These are phyloP conservation scores for Pseudozyma tsukubaensis DNA, from an alignment of 1,284 basidiomycete genomes.

Conservation along the genomic window DNA sequence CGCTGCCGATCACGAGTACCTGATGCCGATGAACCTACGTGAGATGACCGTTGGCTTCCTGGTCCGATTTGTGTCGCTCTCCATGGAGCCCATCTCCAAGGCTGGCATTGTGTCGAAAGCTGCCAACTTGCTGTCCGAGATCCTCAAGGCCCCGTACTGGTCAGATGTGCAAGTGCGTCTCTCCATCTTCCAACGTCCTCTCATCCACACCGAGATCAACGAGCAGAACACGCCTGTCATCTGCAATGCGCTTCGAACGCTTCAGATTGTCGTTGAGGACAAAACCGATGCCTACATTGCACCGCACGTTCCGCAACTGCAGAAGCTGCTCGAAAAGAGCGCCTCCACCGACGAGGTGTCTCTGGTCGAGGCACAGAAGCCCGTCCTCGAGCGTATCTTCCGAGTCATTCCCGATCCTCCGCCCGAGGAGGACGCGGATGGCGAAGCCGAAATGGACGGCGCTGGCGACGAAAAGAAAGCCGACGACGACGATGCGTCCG, in stretches of 20 bases:
- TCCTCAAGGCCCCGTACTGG: conserved; percentile 86
- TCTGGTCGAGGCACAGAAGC: conserved; percentile 59
- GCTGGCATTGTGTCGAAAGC: conserved; percentile 80
- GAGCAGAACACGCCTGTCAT: conserved; percentile 77
- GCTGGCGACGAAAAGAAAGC: conserved; percentile 78
- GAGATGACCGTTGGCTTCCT: conserved; percentile 87
- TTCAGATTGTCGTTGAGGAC: conserved; percentile 85
- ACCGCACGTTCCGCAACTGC: conserved; percentile 81
- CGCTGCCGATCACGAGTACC: conserved; percentile 55
- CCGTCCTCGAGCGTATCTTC: conserved; percentile 85
- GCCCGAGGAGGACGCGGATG: conserved; percentile 55
- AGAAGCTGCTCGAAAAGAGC: conserved; percentile 78
- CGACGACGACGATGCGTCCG: conserved; percentile 72
- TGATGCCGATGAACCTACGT: conserved; percentile 61
- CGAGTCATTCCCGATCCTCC: conserved; percentile 77
- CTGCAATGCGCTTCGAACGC: conserved; percentile 85
- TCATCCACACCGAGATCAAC: conserved; percentile 74
- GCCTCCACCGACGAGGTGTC: conserved; percentile 50
- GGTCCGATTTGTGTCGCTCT: conserved; percentile 83
- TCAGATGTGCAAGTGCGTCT: conserved; percentile 93
- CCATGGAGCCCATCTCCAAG: conserved; percentile 77
- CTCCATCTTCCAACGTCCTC: conserved; percentile 71
- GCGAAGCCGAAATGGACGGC: conserved; percentile 44
- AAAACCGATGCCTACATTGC: conserved; percentile 87
- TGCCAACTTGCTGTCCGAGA: conserved; percentile 81